These are phyloP conservation scores for Lepiota venenata DNA, from an alignment of 768 basidiomycete species.

Conservation along the genomic window DNA sequence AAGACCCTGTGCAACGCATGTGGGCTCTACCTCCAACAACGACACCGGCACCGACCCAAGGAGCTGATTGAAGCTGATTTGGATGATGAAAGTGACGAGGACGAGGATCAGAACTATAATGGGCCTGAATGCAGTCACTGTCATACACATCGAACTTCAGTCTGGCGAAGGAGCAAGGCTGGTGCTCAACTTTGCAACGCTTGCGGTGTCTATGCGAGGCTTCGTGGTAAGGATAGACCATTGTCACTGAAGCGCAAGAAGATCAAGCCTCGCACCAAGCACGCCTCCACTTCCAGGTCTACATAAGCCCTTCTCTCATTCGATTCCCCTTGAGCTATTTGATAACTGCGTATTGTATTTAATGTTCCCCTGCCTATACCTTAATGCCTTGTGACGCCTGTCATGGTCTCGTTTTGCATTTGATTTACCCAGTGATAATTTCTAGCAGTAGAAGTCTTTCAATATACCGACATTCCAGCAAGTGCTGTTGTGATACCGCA, in stretches of 20 bases:
- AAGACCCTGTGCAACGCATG: constrained; percentile 47
- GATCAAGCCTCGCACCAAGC: constrained; percentile 48
- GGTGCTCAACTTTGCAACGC: constrained; percentile 50
- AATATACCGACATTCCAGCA: neutral
- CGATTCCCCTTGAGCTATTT: neutral
- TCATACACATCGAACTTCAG: constrained; percentile 44
- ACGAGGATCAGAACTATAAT: constrained; percentile 34
- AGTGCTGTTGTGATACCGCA: neutral
- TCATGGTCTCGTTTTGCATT: neutral
- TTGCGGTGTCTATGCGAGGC: constrained; percentile 45
- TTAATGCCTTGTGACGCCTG: neutral
- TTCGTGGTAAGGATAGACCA: constrained; percentile 44
- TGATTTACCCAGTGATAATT: neutral
- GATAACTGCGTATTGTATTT: constrained; percentile 1
- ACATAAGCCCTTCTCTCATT: neutral
- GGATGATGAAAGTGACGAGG: constrained; percentile 36
- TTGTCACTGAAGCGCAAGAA: constrained; percentile 42
- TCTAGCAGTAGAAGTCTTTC: neutral
- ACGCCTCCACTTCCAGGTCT: constrained; percentile 15
- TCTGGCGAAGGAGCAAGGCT: constrained; percentile 48
- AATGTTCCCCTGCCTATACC: constrained; percentile 5
- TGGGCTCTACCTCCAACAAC: constrained; percentile 44
- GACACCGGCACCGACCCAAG: constrained; percentile 43
- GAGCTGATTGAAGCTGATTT: constrained; percentile 47
- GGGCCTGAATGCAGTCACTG: constrained; percentile 50